These are phyloP conservation scores for Cercospora citrullina DNA, from an alignment of 2,329 filamentous ascomycete genomes.

Conservation along the genomic window DNA sequence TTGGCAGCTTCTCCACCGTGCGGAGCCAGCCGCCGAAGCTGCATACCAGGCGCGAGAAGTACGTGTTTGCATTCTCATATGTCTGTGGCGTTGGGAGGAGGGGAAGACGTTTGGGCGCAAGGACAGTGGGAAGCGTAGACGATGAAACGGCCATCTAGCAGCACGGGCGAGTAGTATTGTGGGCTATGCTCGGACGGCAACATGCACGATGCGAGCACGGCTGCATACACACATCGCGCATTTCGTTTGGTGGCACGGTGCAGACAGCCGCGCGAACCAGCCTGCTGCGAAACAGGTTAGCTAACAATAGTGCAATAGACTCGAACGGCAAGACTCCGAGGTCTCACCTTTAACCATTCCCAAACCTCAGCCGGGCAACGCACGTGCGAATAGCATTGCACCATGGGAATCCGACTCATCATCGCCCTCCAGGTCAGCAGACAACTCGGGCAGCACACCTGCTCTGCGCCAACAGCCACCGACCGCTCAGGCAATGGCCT, in stretches of 20 bases:
- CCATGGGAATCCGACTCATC: constrained; percentile 51
- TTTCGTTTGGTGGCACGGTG: constrained; percentile 31
- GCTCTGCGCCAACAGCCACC: constrained; percentile 47
- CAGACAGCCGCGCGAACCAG: constrained; percentile 5
- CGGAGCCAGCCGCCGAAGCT: constrained; percentile 31
- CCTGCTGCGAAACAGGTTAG: constrained; percentile 23
- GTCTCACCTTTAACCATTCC: constrained; percentile 43
- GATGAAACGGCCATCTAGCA: background rate
- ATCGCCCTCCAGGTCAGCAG: constrained; percentile 18
- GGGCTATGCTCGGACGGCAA: background rate
- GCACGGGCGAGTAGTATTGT: background rate
- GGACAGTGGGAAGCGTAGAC: background rate
- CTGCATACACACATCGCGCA: constrained; percentile 8
- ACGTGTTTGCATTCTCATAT: constrained; percentile 37
- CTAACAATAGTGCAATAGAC: constrained; percentile 39
- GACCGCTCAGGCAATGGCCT: constrained; percentile 55
- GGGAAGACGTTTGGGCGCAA: background rate
- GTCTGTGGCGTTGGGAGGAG: background rate
- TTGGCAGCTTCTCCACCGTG: constrained; percentile 25
- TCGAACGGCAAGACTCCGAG: constrained; percentile 48
- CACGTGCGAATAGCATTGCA: constrained; percentile 48
- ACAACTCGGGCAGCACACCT: constrained; percentile 55
- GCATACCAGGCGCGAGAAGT: constrained; percentile 50
- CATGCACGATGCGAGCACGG: constrained; percentile 8
- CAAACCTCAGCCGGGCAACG: constrained; percentile 45